phyloP scores from a whole-genome alignment of 176 grass and related monocot genomes.

The Calamus simplicifolius region DNA sequence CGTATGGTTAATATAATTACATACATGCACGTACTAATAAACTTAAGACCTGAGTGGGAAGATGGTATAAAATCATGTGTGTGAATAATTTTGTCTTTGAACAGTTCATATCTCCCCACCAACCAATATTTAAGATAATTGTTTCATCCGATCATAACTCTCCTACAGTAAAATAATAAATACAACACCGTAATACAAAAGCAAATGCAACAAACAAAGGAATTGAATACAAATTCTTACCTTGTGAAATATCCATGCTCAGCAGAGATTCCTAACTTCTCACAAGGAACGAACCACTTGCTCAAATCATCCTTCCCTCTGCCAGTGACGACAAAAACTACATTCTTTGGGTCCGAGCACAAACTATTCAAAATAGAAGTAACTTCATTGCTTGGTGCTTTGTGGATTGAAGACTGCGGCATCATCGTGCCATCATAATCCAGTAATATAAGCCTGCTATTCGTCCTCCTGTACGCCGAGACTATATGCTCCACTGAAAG shows the following conservation, averaged over 20 bases:
- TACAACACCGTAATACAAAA: neutral
- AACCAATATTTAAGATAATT: too few species aligned
- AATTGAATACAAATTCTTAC: slow-evolving; percentile 21
- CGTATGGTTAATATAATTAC: too few species aligned
- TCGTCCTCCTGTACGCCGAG: slow-evolving; percentile 27
- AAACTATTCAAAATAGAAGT: slow-evolving; percentile 34
- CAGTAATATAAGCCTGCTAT: slow-evolving; percentile 42
- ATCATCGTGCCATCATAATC: slow-evolving; percentile 67
- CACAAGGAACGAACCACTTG: slow-evolving; percentile 48
- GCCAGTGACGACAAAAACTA: slow-evolving; percentile 51
- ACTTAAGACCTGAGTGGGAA: too few species aligned
- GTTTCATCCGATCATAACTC: too few species aligned
- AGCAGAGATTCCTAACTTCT: slow-evolving; percentile 45
- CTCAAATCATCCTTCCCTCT: slow-evolving; percentile 39
- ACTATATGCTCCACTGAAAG: slow-evolving; percentile 39
- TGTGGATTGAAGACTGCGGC: slow-evolving; percentile 27
- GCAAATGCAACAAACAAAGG: neutral
- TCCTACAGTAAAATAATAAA: too few species aligned
- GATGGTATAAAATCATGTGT: too few species aligned
- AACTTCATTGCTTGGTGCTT: slow-evolving; percentile 40
- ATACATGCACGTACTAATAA: too few species aligned
- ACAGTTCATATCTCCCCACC: too few species aligned
- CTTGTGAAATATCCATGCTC: slow-evolving; percentile 69
- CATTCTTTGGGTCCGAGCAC: slow-evolving; percentile 39
- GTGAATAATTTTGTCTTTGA: too few species aligned